phyloP scores from a whole-genome alignment of 2,329 filamentous ascomycete genomes.

The Diaporthe aspalathi region DNA sequence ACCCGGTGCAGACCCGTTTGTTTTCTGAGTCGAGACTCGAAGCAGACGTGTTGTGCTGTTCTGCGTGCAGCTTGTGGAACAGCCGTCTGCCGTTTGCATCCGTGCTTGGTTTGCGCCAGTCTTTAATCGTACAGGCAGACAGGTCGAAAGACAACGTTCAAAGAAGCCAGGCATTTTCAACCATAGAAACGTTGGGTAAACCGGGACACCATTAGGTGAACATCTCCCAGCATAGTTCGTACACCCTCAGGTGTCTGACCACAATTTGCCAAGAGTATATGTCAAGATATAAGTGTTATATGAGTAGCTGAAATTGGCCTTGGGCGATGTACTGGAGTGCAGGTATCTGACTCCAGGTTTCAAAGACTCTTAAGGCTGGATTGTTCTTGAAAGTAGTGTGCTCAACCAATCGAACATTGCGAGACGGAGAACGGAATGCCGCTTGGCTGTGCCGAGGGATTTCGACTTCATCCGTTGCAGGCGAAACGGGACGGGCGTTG shows the following conservation, averaged over 20 bases:
- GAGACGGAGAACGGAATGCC: not conserved
- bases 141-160: not conserved
- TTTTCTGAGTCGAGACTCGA: not conserved
- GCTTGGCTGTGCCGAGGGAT: constrained; percentile 15
- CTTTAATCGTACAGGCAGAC: not conserved
- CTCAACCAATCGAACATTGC: no score
- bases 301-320: no score
- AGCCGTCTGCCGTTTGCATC: constrained; percentile 9
- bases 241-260: no score
- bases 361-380: not conserved
- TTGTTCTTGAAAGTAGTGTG: not conserved
- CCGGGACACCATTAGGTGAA: no score
- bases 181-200: no score
- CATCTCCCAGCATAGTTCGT: no score
- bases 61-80: constrained; percentile 12
- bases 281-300: no score
- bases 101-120: not conserved
- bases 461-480: constrained; percentile 8
- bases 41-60: constrained; percentile 11
- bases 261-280: no score
- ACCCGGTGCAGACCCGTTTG: constrained; percentile 26
- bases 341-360: not conserved
- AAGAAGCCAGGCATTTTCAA: no score
- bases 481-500: not conserved
- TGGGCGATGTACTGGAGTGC: no score